Percentiles rank a stretch among this genome's conserved stretches.
phyloP scores from a whole-genome alignment of 2,329 filamentous ascomycete genomes.

The Cladophialophora exuberans region DNA sequence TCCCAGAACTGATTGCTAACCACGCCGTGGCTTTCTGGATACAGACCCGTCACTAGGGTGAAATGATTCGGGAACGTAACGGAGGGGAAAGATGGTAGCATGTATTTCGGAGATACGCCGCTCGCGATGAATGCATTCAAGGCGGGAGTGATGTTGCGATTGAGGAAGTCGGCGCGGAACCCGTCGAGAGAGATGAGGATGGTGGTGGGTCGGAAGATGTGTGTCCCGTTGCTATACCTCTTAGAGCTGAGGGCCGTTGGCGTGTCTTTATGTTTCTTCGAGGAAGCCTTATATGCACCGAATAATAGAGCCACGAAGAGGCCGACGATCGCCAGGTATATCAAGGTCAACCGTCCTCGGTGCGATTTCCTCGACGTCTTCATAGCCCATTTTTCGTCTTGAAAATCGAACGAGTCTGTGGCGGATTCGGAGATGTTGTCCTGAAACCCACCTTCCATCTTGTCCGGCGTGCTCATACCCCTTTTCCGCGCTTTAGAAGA shows the following conservation, averaged over 20 bases:
- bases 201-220: constrained; percentile 86
- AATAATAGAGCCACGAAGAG: constrained; percentile 60
- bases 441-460: constrained; percentile 79
- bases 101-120: constrained; percentile 87
- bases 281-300: constrained; percentile 59
- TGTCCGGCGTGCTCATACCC: constrained; percentile 61
- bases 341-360: constrained; percentile 29
- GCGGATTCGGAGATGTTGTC: constrained; percentile 66
- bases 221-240: constrained; percentile 75
- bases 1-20: constrained; percentile 98
- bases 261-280: constrained; percentile 38
- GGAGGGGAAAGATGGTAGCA: constrained; percentile 92
- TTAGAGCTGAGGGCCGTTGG: constrained; percentile 28
- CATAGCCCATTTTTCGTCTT: constrained; percentile 43
- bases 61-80: constrained; percentile 98
- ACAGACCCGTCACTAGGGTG: constrained; percentile 86
- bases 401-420: constrained; percentile 61
- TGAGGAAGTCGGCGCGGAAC: constrained; percentile 91
- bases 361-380: constrained; percentile 33
- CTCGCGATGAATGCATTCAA: constrained; percentile 77
- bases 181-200: constrained; percentile 93
- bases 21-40: constrained; percentile 89
- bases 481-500: constrained; percentile 55
- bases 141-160: constrained; percentile 79
- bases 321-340: constrained; percentile 47